phyloP scores from a whole-genome alignment of 129 eudicot genomes.

The sunflower (Helianthus annuus) region HanXRQr2.0-SUNRISE NC_035444.2:70492689-70493188 shows the following conservation, averaged over 20 bases:
- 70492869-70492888: constrained; percentile 55
- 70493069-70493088: constrained; percentile 73
- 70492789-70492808: constrained; percentile 45
- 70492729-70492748: constrained; percentile 58
- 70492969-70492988: constrained; percentile 58
- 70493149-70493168: constrained; percentile 61
- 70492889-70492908: constrained; percentile 59
- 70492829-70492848: constrained; percentile 48
- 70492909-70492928: constrained; percentile 55
- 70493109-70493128: constrained; percentile 47
- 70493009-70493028: constrained; percentile 44
- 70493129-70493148: constrained; percentile 53
- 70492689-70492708: constrained; percentile 82
- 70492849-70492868: constrained; percentile 45
- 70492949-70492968: constrained; percentile 57
- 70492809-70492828: constrained; percentile 41
- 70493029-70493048: constrained; percentile 50
- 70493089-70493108: constrained; percentile 95
- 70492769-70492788: constrained; percentile 54
- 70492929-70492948: constrained; percentile 45
- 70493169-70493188: constrained; percentile 60
- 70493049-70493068: constrained; percentile 64
- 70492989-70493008: constrained; percentile 44
- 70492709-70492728: constrained; percentile 65
- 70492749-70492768: constrained; percentile 57